Conservation (phyloP, 176 grass and related monocot genomes). For the Avena insularis region DNA sequence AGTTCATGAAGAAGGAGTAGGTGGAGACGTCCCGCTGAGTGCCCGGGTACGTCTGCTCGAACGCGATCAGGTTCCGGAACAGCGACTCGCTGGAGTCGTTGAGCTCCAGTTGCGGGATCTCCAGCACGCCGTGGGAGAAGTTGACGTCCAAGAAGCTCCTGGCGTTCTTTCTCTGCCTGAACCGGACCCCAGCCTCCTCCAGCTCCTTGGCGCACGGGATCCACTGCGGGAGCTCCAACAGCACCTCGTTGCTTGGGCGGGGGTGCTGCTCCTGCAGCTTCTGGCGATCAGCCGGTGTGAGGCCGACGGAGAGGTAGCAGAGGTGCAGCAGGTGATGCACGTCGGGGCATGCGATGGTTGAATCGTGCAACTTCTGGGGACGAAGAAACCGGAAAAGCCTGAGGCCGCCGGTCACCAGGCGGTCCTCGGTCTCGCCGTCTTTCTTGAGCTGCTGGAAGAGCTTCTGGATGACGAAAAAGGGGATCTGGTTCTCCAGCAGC, state of each 20-base stretch:
- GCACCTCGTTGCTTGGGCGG: neutral
- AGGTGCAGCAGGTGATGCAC: conserved; percentile 54
- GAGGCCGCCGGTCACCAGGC: neutral
- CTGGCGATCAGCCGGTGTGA: neutral
- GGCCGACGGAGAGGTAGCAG: conserved; percentile 19
- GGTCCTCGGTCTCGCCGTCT: fast-evolving
- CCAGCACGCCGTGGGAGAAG: neutral
- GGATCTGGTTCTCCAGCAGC: conserved; percentile 64
- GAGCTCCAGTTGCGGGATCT: conserved; percentile 29
- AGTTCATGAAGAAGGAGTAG: conserved; percentile 16
- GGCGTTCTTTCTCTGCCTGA: neutral
- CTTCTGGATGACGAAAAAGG: conserved; percentile 31
- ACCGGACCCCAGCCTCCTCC: conserved; percentile 22
- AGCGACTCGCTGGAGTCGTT: conserved; percentile 26
- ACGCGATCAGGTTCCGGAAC: neutral
- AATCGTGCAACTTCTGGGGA: neutral
- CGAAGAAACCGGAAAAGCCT: neutral
- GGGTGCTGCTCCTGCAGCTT: neutral
- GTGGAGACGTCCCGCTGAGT: neutral
- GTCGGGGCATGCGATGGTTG: neutral
- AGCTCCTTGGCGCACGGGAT: neutral
- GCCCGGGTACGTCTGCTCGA: neutral
- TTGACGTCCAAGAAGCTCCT: conserved; percentile 40
- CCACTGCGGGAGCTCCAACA: neutral
- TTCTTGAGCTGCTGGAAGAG: neutral